Evolutionary conservation across 1,284 basidiomycete genomes (phyloP), one percentile per base, ranked within the genome.

Genomic region (Thecaphora thlaspeos): DNA sequence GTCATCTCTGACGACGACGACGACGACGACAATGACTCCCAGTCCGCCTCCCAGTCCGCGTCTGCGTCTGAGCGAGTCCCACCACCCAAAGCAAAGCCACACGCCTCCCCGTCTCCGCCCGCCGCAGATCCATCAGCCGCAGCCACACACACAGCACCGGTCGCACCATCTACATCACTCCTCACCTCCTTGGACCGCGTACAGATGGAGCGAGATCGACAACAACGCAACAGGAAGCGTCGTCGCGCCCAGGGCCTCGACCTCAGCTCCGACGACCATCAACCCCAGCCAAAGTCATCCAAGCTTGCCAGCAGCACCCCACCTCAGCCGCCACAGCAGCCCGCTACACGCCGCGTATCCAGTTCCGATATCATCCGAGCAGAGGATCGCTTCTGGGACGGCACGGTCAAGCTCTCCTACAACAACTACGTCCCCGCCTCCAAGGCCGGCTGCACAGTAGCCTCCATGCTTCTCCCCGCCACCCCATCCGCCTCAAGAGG

Each of bases 381-480:
- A 0, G 41, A 21, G 1, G 62, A 64, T 14, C 58, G 73, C 2
- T 76, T 73, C 55, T 72, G 70, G 70, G 40, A 44, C 0, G 73
- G 73, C 10, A 59, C 70, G 2, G 38, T 74, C 58, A 76, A 73
- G 50, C 57, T 63, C 22, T 57, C 68, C 19, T 70, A 48, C 53
- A 76, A 74, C 37, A 23, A 39, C 2, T 68, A 74, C 23, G 62
- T 69, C 8, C 45, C 42, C 10, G 2, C 32, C 0, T 21, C 44
- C 4, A 4, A 19, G 4, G 17, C 46, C 0, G 75, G 75, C 11
- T 51, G 53, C 0, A 48, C 42, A 2, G 42, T 77, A 17, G 48
- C 53, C 0, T 49, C 64, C 14, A 45, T 71, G 24, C 46, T 74
- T 23, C 61, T 68, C 1, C 73, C 75, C 0, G 58, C 72, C 21